Conservation (phyloP, 169 alveolate genomes). For the Plasmodium relictum region DNA sequence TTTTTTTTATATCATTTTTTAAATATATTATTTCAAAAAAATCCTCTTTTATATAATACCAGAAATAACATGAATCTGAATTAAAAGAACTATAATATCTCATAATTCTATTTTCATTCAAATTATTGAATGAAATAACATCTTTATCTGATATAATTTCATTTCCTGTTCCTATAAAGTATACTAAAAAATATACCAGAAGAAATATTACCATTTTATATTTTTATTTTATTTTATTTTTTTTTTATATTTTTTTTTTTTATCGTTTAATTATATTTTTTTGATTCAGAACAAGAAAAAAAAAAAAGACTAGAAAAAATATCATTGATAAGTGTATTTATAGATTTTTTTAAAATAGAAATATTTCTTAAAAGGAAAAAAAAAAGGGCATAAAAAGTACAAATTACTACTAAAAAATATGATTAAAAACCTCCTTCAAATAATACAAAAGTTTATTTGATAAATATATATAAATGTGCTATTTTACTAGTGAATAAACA, state of each 20-base stretch:
- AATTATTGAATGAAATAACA: conserved; percentile 36
- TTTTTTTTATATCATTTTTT: conserved; percentile 5
- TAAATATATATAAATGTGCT: too few species aligned
- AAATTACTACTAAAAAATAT: too few species aligned
- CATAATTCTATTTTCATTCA: conserved; percentile 36
- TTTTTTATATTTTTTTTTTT: conserved; percentile 15
- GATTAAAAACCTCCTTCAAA: too few species aligned
- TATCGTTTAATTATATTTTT: neutral
- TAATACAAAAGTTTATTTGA: too few species aligned
- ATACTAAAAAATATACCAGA: conserved; percentile 40
- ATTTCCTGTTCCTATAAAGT: neutral
- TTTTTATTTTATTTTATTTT: neutral
- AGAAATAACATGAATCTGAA: conserved; percentile 29
- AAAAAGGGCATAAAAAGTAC: too few species aligned
- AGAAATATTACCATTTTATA: conserved; percentile 12
- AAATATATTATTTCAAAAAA: conserved; percentile 47
- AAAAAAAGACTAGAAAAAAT: too few species aligned
- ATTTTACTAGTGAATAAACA: too few species aligned
- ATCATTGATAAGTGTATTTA: too few species aligned
- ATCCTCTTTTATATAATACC: conserved; percentile 56
- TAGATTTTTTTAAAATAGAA: neutral
- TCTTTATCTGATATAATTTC: conserved; percentile 10
- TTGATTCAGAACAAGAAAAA: too few species aligned
- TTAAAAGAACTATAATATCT: conserved; percentile 25
- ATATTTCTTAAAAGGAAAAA: too few species aligned